A percentile compares a stretch with the other conserved stretches of the same genome.
Evolutionary conservation across 345 rosid genomes (phyloP).

Genomic region (Firmiana major): DNA sequence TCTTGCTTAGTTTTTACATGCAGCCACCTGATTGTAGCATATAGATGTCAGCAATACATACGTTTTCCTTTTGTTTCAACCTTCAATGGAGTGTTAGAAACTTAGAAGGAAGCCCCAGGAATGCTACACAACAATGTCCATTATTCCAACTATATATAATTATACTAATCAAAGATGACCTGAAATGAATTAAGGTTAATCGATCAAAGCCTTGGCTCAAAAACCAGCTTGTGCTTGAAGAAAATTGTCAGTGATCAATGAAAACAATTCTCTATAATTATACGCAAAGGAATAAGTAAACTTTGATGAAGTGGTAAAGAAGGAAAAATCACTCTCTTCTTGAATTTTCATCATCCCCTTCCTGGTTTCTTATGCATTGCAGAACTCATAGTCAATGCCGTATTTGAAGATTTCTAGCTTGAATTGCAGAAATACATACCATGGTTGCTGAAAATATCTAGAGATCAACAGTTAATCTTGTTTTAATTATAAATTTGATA

Average conservation of each 20-base stretch:
- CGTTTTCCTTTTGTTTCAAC: not conserved
- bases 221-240: no score
- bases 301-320: no score
- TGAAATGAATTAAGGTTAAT: not conserved
- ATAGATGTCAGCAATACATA: not conserved
- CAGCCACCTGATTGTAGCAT: not conserved
- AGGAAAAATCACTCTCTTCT: not conserved
- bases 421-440: not conserved
- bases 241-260: no score
- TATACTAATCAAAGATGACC: not conserved
- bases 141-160: not conserved
- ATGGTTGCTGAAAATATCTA: not conserved
- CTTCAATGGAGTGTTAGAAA: not conserved
- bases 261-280: no score
- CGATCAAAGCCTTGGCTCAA: not conserved
- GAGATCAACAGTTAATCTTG: no score
- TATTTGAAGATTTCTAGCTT: not conserved
- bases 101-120: not conserved
- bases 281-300: no score
- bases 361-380: not conserved
- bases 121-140: not conserved
- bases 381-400: not conserved
- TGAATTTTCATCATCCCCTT: not conserved
- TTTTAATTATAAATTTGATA: no score
- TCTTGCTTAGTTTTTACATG: not conserved